Base-by-base conservation (phyloP, 129 eudicot species). In the Saussurea involucrata region DNA sequence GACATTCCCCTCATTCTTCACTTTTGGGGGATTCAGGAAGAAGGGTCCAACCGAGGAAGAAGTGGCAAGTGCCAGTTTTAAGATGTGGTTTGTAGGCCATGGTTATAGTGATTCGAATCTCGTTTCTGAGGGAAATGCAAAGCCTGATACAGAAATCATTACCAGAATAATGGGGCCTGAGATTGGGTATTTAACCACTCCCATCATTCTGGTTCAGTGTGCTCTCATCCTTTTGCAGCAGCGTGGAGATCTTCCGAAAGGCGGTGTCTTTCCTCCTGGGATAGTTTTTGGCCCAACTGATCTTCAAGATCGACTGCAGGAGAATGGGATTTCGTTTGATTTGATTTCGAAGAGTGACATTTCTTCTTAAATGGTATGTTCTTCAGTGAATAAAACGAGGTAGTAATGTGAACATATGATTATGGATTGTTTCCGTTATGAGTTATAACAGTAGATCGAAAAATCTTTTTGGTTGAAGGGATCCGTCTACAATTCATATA, bases 61-160 rank as follows among this genome's bases (percentile, higher is more conserved):
- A 85, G 99, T 92, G 76, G 88, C 81, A 1, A 92, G 91, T 85
- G 99, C 97, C 24, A 74, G 87, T 65, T 91, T 95, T 69, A 95
- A 89, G 81, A 95, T 95, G 99, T 95, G 97, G 97, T 92, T 95
- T 64, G 87, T 95, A 24, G 99, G 97, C n/a, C 88, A 68, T 4
- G 97, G 99, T 12, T 95, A 74, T 75, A 86, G 92, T 24, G 96
- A 91, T 36, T 66, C 68, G 15, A 87, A 66, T 66, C 77, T 72
- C 22, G 89, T 82, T 32, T 78, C 93, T n/a, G 76, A 68, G 61
- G 83, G 78, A 61, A 82, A 63, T 29, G 80, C 36, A 17, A 88
- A 94, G 61, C 94, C 99, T 11, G 94, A 92, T 79, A 86, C 83
- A 61, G 96, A 93, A 63, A 70, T 78, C 77, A 29, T 71, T 61